Percentiles rank a stretch among this genome's conserved stretches.
These are phyloP conservation scores for Penicillium rolfsii DNA, from an alignment of 2,329 filamentous ascomycete genomes.

Conservation along the genomic window DNA sequence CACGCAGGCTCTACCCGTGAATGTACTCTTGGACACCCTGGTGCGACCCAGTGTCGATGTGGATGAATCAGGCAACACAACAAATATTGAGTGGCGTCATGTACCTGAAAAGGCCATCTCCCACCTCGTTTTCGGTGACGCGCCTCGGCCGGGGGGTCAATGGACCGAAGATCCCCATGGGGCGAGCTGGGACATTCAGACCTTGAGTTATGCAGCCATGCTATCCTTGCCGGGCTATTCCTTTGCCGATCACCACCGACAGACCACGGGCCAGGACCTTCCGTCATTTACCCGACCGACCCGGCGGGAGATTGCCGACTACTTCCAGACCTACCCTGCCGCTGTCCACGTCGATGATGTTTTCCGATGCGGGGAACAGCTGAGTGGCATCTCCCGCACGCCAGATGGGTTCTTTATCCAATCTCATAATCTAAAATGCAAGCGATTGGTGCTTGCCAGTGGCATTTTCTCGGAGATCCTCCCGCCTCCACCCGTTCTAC, in stretches of 20 bases:
- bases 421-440: conserved; percentile 58
- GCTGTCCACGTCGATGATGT: conserved; percentile 56
- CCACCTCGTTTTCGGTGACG: conserved; percentile 59
- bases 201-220: conserved; percentile 65
- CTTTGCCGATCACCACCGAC: conserved; percentile 57
- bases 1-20: conserved; percentile 63
- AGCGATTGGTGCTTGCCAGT: conserved; percentile 61
- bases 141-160: conserved; percentile 58
- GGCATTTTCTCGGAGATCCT: conserved; percentile 62
- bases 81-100: conserved; percentile 59
- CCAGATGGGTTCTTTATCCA: conserved; percentile 54
- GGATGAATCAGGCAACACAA: conserved; percentile 54
- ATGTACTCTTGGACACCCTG: conserved; percentile 63
- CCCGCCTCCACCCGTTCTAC: conserved; percentile 54
- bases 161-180: conserved; percentile 60
- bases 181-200: conserved; percentile 60
- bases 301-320: conserved; percentile 58
- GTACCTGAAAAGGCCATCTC: conserved; percentile 55
- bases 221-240: conserved; percentile 63
- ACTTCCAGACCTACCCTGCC: conserved; percentile 58
- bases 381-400: conserved; percentile 50
- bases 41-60: conserved; percentile 62
- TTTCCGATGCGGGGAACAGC: conserved; percentile 49
- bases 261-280: conserved; percentile 45
- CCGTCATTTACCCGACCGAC: conserved; percentile 60